Base-by-base conservation (phyloP, 192 early-diverging fungal species). In the Dissophora globulifera region DNA sequence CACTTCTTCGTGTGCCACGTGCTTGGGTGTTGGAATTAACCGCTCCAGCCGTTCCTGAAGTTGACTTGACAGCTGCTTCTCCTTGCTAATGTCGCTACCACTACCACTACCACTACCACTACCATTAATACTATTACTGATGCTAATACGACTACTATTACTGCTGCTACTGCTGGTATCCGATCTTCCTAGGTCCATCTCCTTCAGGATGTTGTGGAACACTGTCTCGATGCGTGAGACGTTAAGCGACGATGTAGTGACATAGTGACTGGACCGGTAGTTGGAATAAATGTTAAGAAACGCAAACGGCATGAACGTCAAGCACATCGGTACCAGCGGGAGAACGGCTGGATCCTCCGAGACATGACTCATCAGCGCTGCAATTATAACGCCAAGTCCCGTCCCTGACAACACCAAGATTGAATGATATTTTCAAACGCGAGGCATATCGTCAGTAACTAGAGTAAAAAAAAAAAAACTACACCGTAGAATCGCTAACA, bases 221-320 rank as follows among this genome's bases (percentile, higher is more conserved):
- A 84, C 69, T 20, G 81, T 70, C 33, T 81, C 85, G 1, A 81
- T 48, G 17, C 84, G 68, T 32, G 89, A 86, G 1, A 86, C 59
- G 63, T 93, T 90, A 17, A 93, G 69, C 1, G 87, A 82, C 1
- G 78, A 67, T 26, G 86, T 90, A 6, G 88, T 84, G 48, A 92
- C 89, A 63, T 78, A 81, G 32, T 74, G 64, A 49, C 88, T 92
- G 23, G 94, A 88, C 55, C 70, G 75, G 82, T 93, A 93, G 62
- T 87, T 90, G 12, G 83, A 87, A 69, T 85, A 92, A 67, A 95
- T 81, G 55, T 87, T 92, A 35, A 89, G 78, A 46, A 83, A 67
- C 19, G 87, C 87, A 30, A 94, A 85, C 3, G 94, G 94, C 1
- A 90, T 56, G 62, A 91, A 93, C 0, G 82, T 76, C n/a, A 66